Conservation (phyloP, 2,329 filamentous ascomycete genomes). For the Sphaceloma murrayae region DNA sequence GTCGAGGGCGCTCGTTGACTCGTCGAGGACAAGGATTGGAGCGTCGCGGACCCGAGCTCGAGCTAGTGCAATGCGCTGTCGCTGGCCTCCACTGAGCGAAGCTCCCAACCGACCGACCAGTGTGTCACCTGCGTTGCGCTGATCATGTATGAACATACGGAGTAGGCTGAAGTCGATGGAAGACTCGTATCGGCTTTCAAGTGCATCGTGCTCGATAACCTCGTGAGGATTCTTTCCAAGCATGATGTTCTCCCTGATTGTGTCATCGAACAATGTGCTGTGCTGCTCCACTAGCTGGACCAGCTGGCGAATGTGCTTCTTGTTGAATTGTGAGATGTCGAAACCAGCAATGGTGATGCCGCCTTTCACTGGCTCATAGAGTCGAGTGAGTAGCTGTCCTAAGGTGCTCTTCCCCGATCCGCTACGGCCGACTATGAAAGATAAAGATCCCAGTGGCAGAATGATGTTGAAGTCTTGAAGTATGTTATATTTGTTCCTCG, state of each 20-base stretch:
- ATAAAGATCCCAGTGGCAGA: conserved; percentile 63
- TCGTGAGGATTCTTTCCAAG: conserved; percentile 52
- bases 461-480: conserved; percentile 55
- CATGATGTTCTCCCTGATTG: conserved; percentile 66
- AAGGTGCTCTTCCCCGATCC: conserved; percentile 91
- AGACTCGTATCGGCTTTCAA: conserved; percentile 33
- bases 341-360: conserved; percentile 59
- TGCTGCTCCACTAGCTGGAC: conserved; percentile 75
- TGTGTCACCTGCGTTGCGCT: conserved; percentile 65
- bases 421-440: conserved; percentile 74
- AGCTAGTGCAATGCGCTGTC: conserved; percentile 70
- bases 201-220: conserved; percentile 35
- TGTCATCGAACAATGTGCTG: conserved; percentile 72
- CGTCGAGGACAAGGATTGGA: conserved; percentile 75
- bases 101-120: conserved; percentile 59
- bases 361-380: conserved; percentile 61
- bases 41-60: conserved; percentile 68
- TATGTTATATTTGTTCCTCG: conserved; percentile 50
- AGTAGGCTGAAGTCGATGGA: conserved; percentile 57
- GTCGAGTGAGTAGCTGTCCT: conserved; percentile 65
- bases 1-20: conserved; percentile 79
- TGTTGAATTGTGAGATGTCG: conserved; percentile 52
- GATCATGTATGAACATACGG: conserved; percentile 49
- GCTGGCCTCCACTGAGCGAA: conserved; percentile 73
- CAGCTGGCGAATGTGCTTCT: conserved; percentile 65